These are phyloP conservation scores for Inga laurina DNA, from an alignment of 306 rosid genomes.

Conservation along the genomic window DNA sequence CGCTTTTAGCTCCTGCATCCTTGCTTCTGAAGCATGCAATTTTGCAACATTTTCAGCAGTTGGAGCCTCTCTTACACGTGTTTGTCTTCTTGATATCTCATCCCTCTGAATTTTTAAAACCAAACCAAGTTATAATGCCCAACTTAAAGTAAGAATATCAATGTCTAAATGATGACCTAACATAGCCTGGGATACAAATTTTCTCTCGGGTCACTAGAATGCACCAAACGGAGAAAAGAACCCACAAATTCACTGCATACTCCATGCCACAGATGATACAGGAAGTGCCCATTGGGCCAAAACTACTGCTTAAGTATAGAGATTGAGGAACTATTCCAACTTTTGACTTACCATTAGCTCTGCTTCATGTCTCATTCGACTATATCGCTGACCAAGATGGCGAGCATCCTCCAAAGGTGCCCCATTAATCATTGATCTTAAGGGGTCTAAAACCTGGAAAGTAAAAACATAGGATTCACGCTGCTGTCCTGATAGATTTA, in stretches of 20 bases:
- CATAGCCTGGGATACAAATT: neutral
- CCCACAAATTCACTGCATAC: neutral
- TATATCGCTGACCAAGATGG: conserved; percentile 95
- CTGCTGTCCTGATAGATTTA: conserved; percentile 23
- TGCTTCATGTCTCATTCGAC: conserved; percentile 97
- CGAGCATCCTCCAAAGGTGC: conserved; percentile 99
- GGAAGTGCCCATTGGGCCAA: conserved; percentile 14
- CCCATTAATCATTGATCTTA: conserved; percentile 85
- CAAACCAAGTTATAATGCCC: conserved; percentile 31
- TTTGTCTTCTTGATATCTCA: conserved; percentile 76
- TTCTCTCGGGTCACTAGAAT: neutral
- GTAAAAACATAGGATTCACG: conserved; percentile 30
- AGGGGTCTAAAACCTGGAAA: conserved; percentile 87
- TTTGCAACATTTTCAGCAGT: conserved; percentile 85
- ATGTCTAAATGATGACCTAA: conserved; percentile 1
- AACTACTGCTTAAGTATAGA: conserved; percentile 7
- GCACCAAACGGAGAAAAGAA: conserved; percentile 6
- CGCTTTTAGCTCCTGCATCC: conserved; percentile 85
- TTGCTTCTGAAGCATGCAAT: conserved; percentile 89
- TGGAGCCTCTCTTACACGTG: conserved; percentile 75
- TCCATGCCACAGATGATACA: neutral
- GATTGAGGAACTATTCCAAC: conserved; percentile 18
- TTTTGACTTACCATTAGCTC: conserved; percentile 66
- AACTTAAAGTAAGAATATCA: conserved; percentile 15
- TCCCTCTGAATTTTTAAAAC: conserved; percentile 58